Conservation (phyloP, 176 grass and related monocot species). For the Oryza officinalis region DNA sequence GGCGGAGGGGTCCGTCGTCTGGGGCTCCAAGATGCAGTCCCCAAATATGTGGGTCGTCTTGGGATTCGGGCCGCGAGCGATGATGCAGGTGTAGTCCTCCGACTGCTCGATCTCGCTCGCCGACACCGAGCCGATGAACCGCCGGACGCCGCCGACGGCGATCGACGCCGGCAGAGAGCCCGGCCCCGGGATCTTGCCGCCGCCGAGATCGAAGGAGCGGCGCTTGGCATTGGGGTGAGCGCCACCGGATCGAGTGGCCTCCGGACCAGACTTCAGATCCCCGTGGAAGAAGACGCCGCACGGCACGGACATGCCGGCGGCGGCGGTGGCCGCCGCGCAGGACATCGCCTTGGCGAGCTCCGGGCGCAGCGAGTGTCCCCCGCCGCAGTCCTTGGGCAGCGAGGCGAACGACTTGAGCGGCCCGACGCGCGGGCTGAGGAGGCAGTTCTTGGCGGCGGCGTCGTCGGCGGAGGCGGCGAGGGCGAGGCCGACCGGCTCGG, state of each 20-base stretch:
- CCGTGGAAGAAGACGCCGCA: slow-evolving; percentile 47
- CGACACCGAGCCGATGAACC: slow-evolving; percentile 59
- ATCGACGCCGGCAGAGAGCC: slow-evolving; percentile 67
- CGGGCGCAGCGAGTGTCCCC: slow-evolving; percentile 18
- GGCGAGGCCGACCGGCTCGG: slow-evolving; percentile 57
- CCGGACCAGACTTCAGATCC: slow-evolving; percentile 67
- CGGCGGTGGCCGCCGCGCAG: slow-evolving; percentile 43
- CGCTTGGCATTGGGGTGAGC: slow-evolving; percentile 23
- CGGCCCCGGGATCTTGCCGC: slow-evolving; percentile 44
- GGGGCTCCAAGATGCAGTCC: slow-evolving; percentile 79
- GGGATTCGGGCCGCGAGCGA: slow-evolving; percentile 81
- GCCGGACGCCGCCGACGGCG: not conserved
- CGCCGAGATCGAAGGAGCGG: slow-evolving; percentile 49
- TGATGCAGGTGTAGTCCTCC: slow-evolving; percentile 98
- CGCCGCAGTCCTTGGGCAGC: slow-evolving; percentile 55
- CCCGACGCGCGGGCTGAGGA: slow-evolving; percentile 49
- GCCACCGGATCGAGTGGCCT: not conserved
- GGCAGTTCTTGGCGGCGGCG: slow-evolving; percentile 20
- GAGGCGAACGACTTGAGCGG: slow-evolving; percentile 38
- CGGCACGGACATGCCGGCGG: slow-evolving; percentile 45
- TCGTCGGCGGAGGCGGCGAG: slow-evolving; percentile 39
- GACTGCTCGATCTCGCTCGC: slow-evolving; percentile 94
- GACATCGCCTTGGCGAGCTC: slow-evolving; percentile 73
- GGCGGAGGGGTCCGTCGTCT: not conserved
- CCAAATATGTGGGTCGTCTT: slow-evolving; percentile 96